A percentile compares a stretch with the other conserved stretches of the same genome.
These are phyloP conservation scores for Metarhizium rileyi DNA, from an alignment of 2,329 filamentous ascomycete genomes.

Conservation along the genomic window DNA sequence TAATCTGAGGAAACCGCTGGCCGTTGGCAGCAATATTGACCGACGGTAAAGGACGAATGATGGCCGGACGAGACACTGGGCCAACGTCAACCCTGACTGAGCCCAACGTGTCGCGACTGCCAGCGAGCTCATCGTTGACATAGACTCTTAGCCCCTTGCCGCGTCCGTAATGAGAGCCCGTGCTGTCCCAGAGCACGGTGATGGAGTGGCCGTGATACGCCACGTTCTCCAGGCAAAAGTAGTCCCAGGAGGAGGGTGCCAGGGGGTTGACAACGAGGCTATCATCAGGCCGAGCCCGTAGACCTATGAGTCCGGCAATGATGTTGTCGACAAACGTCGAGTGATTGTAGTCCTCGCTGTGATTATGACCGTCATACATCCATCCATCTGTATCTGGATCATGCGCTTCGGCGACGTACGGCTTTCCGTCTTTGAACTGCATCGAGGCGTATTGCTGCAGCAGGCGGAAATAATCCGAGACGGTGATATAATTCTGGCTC, in stretches of 20 bases:
- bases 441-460: constrained; percentile 29
- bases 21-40: constrained; percentile 34
- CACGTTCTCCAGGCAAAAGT: constrained; percentile 33
- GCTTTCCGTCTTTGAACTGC: constrained; percentile 25
- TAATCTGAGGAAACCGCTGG: constrained; percentile 19
- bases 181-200: constrained; percentile 29
- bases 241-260: constrained; percentile 24
- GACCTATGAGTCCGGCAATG: constrained; percentile 31
- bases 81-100: constrained; percentile 11
- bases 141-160: constrained; percentile 27
- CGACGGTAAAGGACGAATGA: no score
- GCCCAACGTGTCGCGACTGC: constrained; percentile 11
- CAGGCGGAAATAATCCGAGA: constrained; percentile 26
- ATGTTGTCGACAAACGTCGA: constrained; percentile 35
- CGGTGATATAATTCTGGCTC: constrained; percentile 19
- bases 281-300: constrained; percentile 28
- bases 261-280: constrained; percentile 28
- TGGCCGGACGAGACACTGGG: background rate
- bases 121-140: constrained; percentile 18
- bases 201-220: constrained; percentile 32
- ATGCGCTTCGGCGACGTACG: constrained; percentile 35
- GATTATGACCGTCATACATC: constrained; percentile 22
- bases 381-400: constrained; percentile 20
- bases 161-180: constrained; percentile 26
- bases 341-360: constrained; percentile 28